phyloP scores from a whole-genome alignment of 2,329 filamentous ascomycete genomes.

The Nannizzia gypsea region DNA sequence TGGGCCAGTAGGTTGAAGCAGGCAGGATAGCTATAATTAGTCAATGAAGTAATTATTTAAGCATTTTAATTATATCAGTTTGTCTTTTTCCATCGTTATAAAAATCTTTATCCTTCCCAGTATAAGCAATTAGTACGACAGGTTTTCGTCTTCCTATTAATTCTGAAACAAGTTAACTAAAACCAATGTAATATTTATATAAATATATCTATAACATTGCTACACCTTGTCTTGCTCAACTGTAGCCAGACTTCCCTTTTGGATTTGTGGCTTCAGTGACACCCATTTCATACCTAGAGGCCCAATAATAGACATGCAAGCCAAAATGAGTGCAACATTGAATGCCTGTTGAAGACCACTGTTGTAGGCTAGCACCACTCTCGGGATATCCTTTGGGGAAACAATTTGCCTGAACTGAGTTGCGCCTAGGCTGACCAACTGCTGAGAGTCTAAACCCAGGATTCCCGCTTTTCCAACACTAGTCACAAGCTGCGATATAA shows the following conservation, averaged over 20 bases:
- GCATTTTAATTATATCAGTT: too few species aligned
- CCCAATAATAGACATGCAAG: constrained; percentile 17
- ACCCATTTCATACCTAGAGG: constrained; percentile 22
- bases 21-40: too few species aligned
- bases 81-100: too few species aligned
- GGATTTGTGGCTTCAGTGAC: constrained; percentile 16
- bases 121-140: too few species aligned
- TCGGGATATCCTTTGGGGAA: neutral
- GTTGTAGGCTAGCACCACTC: constrained; percentile 5
- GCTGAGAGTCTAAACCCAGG: neutral
- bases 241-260: neutral
- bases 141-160: too few species aligned
- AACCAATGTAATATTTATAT: too few species aligned
- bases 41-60: too few species aligned
- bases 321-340: constrained; percentile 20
- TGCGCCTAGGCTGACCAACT: neutral
- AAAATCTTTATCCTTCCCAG: too few species aligned
- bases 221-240: neutral
- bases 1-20: too few species aligned
- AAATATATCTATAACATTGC: neutral
- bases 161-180: too few species aligned
- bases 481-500: constrained; percentile 36
- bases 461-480: neutral
- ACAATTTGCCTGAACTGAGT: constrained; percentile 1
- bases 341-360: constrained; percentile 15